Conservation (phyloP, 1,284 basidiomycete species). For the Veloboletus limbatus region DNA sequence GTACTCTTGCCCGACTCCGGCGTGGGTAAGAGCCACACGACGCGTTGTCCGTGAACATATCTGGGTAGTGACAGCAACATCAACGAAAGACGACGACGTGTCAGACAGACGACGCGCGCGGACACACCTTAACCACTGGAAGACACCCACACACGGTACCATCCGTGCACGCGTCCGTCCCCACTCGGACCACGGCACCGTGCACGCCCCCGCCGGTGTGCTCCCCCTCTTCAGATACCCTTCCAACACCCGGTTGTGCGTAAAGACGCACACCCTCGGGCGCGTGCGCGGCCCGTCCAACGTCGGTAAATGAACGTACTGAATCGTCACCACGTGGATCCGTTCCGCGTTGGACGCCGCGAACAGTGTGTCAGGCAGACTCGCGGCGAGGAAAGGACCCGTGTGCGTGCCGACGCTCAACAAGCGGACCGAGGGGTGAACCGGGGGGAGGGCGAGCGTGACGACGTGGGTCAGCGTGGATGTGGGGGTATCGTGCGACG, state of each 20-base stretch:
- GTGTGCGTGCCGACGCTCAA: conserved; percentile 31
- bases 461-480: conserved; percentile 26
- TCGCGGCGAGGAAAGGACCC: conserved; percentile 38
- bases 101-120: too few species aligned
- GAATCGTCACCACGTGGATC: conserved; percentile 44
- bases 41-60: conserved; percentile 46
- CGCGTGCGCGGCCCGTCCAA: conserved; percentile 8
- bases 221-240: conserved; percentile 21
- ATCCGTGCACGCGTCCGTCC: conserved; percentile 42
- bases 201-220: neutral
- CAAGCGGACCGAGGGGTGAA: conserved; percentile 17
- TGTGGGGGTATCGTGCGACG: neutral
- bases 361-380: conserved; percentile 36
- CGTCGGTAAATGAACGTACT: conserved; percentile 25
- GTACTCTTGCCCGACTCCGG: conserved; percentile 9
- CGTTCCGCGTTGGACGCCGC: conserved; percentile 37
- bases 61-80: too few species aligned
- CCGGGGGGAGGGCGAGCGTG: conserved; percentile 36
- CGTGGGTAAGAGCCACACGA: conserved; percentile 33
- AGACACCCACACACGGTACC: conserved; percentile 28
- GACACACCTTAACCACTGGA: conserved; percentile 42
- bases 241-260: conserved; percentile 39
- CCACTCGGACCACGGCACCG: conserved; percentile 45
- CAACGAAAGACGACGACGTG: too few species aligned
- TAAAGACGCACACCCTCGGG: conserved; percentile 33